phyloP scores from a whole-genome alignment of 2,329 filamentous ascomycete genomes.

The Ophiostoma novo-ulmi region DNA sequence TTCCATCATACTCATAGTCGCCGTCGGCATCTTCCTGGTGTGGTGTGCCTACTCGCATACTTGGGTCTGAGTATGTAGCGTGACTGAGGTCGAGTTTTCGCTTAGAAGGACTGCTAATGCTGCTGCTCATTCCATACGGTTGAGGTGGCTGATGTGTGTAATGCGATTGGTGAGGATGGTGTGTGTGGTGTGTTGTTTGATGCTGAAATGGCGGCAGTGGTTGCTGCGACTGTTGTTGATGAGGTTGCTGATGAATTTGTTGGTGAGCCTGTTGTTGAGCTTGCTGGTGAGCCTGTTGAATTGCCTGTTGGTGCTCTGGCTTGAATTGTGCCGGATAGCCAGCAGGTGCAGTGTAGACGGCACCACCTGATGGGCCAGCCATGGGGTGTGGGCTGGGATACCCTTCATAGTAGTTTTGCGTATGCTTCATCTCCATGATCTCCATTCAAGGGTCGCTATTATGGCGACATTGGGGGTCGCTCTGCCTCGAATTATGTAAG shows the following conservation, averaged over 20 bases:
- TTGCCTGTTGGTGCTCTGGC: slow-evolving; percentile 4
- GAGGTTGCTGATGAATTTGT: not conserved
- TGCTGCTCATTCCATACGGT: slow-evolving; percentile 8
- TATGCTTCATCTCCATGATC: slow-evolving; percentile 26
- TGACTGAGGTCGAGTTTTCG: slow-evolving; percentile 10
- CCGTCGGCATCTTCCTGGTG: slow-evolving; percentile 20
- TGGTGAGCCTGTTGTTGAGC: not conserved
- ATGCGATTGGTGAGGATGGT: not conserved
- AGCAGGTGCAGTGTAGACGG: slow-evolving; percentile 20
- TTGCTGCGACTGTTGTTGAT: slow-evolving; percentile 15
- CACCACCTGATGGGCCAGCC: slow-evolving; percentile 11
- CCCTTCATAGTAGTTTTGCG: slow-evolving; percentile 23
- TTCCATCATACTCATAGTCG: slow-evolving; percentile 26
- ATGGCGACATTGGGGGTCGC: slow-evolving; percentile 21
- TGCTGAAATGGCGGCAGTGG: slow-evolving; percentile 9
- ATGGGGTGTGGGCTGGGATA: slow-evolving; percentile 18
- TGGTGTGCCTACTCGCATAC: slow-evolving; percentile 20
- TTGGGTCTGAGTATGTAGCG: slow-evolving; percentile 2
- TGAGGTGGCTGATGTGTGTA: slow-evolving; percentile 10
- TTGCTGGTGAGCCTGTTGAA: not conserved
- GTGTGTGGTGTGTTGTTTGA: not conserved
- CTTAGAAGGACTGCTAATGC: slow-evolving; percentile 19
- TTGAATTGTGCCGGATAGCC: slow-evolving; percentile 9
- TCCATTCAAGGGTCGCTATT: slow-evolving; percentile 12
- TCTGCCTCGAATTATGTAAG: not conserved